Evolutionary conservation across 148 eudicot species (phyloP), one percentile per base, ranked within the genome.

Genomic region (Rhododendron vialii): DNA sequence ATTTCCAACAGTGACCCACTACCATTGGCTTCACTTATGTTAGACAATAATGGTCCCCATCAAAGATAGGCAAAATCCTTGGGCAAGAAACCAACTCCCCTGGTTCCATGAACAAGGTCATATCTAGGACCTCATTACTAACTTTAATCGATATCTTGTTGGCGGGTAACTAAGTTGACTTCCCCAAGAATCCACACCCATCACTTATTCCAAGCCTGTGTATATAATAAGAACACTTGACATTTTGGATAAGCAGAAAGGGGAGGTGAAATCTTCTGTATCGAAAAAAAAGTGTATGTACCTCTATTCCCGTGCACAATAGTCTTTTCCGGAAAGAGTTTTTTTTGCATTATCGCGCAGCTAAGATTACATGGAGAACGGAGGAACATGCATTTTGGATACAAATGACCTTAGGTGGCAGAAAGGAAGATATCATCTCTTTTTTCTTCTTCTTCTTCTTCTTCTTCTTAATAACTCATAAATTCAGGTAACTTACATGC

Each of bases 1-100:
- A 50, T 82, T 82, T 77, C 75, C 79, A 2, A 33, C 61, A 87
- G 85, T 83, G 78, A 81, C 63, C 83, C 85, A 87, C 85, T 14
- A 76, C 26, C 71, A 83, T 33, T 50, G 79, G 80, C 79, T 80
- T 28, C 80, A 71, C 28, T 73, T 17, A 38, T 38, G 74, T 18
- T 59, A 48, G 38, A 48, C 51, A 51, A 28, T 71, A 61, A 41
- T 48, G 88, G 67, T 28, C 84, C 81, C 81, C 81, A 86, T 67
- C 33, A 74, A 51, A 82, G 84, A 86, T 81, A 71, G 33, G 13
- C 76, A 61, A 30, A 69, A 12, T 22, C 51, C 33, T 41, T 41
- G 28, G 50, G 36, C 47, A 7, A n/a, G 53, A 80, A 82, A 74
- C 38, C 20, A 3, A 47, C 53, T 24, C 26, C 71, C 78, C 61